phyloP scores from a whole-genome alignment of 805 yeast genomes.

The Suhomyces tanzawaensis region DNA sequence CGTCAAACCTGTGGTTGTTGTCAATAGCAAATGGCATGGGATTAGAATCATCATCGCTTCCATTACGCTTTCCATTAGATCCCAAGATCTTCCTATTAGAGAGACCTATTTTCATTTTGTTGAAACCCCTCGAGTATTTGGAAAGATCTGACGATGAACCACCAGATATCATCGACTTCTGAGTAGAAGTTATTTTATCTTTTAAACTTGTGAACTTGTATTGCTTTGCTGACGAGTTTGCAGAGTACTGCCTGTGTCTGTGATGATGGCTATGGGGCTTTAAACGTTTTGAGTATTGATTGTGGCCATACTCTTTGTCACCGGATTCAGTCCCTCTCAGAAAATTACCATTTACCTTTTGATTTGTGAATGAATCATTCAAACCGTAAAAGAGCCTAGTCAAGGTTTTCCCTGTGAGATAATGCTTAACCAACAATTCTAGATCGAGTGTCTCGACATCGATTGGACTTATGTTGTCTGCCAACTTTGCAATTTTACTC shows the following conservation, averaged over 20 bases:
- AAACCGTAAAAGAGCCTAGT: constrained; percentile 32
- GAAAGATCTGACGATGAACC: constrained; percentile 17
- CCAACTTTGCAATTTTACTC: constrained; percentile 33
- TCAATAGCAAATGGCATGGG: not conserved
- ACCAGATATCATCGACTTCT: constrained; percentile 11
- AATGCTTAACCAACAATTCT: constrained; percentile 30
- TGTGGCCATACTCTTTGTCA: constrained; percentile 4
- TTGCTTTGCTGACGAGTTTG: constrained; percentile 3
- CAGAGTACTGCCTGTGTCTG: constrained; percentile 2
- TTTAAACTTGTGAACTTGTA: constrained; percentile 35
- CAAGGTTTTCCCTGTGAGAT: constrained; percentile 34
- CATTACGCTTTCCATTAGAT: not conserved
- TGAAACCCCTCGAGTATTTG: constrained; percentile 33
- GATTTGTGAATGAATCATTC: not conserved
- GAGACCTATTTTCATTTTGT: constrained; percentile 34
- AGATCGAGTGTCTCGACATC: constrained; percentile 43
- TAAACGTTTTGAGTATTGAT: constrained; percentile 1
- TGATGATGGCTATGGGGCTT: constrained; percentile 8
- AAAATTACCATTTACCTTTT: not conserved
- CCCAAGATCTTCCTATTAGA: constrained; percentile 18
- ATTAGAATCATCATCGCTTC: not conserved
- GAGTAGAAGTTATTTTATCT: constrained; percentile 26
- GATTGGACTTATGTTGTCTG: constrained; percentile 32
- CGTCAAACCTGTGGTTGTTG: not conserved
- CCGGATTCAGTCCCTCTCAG: not conserved